Evolutionary conservation across 2,329 filamentous ascomycete species (phyloP), one percentile per base, ranked within the genome.

Genomic region (Pseudocercospora ulei): DNA sequence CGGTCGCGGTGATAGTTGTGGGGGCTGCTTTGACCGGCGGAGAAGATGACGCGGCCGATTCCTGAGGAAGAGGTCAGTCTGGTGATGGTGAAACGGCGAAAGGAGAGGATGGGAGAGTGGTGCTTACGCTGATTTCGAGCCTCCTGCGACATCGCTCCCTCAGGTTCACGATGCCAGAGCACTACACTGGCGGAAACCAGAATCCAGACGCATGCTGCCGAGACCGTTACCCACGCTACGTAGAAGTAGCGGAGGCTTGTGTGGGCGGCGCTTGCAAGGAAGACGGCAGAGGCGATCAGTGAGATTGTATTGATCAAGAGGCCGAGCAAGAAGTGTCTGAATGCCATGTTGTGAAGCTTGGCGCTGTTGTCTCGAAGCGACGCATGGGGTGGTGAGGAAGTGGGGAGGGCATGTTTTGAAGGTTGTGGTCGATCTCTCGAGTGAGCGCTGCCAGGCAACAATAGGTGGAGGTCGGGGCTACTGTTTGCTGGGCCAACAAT

Each of bases 211-310:
- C n/a, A 3, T 5, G 22, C 34, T 3, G 34, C 34, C 6, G 34
- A 36, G 23, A 36, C 23, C n/a, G 34, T 36, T 5, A 26, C 17
- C 34, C 34, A 36, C 2, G 34, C 22, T 7, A 36, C 24, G 14
- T 18, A 28, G 34, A 26, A 36, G 34, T 36, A 36, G 3, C 34
- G 34, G 14, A 26, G 23, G 7, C 13, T n/a, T 16, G 11, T 8
- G 11, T 28, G 14, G 22, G 22, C 27, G 9, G 13, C 19, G 14
- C 17, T 27, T 3, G 34, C 22, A 3, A 36, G 34, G 17, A 36
- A 36, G 23, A 36, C 27, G 12, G n/a, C 22, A 8, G 34, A 26
- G 5, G 24, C 22, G 14, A 19, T 19, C 12, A 36, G 34, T 5
- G 22, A 27, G 20, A 36, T 36, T 16, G 22, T n/a, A 14, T 24